Evolutionary conservation across 495 filamentous ascomycete genomes (phyloP), one percentile per base, ranked within the genome.

Genomic region (Lasiosphaeria miniovina): DNA sequence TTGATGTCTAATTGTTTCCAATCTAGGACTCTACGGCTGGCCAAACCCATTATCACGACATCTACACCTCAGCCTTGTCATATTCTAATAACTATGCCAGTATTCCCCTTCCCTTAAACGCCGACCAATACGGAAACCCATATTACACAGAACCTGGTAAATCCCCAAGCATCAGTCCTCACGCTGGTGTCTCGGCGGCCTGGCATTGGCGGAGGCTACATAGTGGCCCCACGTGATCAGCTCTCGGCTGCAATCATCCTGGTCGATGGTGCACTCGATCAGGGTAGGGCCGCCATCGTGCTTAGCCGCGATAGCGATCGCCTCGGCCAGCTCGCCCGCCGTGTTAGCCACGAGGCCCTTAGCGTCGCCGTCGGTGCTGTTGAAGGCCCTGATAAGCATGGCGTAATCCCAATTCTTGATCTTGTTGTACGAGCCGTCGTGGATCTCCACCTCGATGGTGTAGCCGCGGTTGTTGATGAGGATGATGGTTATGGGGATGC

Each of bases 381-480:
- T 68, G 52, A 68, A 68, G 6, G 62, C 65, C 36, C 59, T 24
- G 8, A 65, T 57, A 6, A 68, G 55, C 62, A 62, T 4, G 0
- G 65, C 59, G 38, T 68, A 68, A 36, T 68, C 54, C 65, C 65
- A 68, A 40, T 68, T 65, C 59, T 68, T 61, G 45, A 68, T 68
- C 62, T 61, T 61, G 60, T 65, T 68, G 57, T 68, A 68, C 17
- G 52, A 38, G 4, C 65, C 65, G 24, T 78, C 79, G 57, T 82
- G 78, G 52, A 82, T 82, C 32, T 72, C 73, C 9, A 77, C 74
- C 69, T 82, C 79, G 43, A 80, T 82, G 0, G 78, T 80, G 59
- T 82, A 82, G 0, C 79, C 79, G 6, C 72, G 66, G 54, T 81
- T 82, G 63, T 80, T 80, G 46, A 81, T 71, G 4, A 68, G 40